Conservation (phyloP, 441 rosid genomes). For the Euphorbia corollata region DNA sequence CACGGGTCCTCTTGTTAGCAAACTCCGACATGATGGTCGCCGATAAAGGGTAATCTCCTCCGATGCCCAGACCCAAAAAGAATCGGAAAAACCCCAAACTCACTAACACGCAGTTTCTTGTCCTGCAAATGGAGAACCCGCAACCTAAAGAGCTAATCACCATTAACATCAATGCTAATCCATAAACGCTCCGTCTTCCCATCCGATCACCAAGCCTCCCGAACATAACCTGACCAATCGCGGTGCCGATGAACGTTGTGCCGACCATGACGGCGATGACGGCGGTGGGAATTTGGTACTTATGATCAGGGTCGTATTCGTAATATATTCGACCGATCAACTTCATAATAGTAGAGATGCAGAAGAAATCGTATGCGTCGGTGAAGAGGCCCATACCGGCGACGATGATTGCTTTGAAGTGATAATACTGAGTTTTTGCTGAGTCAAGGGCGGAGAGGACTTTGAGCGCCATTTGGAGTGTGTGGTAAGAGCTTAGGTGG, state of each 20-base stretch:
- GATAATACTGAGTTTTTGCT: conserved; percentile 56
- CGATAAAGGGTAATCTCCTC: conserved; percentile 66
- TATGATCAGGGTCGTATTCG: conserved; percentile 1
- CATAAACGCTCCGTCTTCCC: conserved; percentile 62
- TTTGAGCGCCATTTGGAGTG: conserved; percentile 29
- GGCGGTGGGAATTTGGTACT: conserved; percentile 14
- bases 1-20: conserved; percentile 60
- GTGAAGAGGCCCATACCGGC: conserved; percentile 86
- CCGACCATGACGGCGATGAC: conserved; percentile 31
- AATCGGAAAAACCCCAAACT: conserved; percentile 46
- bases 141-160: conserved; percentile 47
- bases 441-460: conserved; percentile 59
- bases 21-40: conserved; percentile 77
- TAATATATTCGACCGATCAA: conserved; percentile 55
- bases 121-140: conserved; percentile 56
- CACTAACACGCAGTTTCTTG: conserved; percentile 33
- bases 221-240: conserved; percentile 49
- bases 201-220: conserved; percentile 55
- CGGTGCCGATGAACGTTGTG: conserved; percentile 49
- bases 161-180: conserved; percentile 51
- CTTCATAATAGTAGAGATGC: conserved; percentile 51
- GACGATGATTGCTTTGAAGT: conserved; percentile 68
- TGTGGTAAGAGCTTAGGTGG: not conserved
- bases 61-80: conserved; percentile 54
- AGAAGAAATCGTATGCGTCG: conserved; percentile 75